A percentile compares a stretch with the other conserved stretches of the same genome.
Evolutionary conservation across 768 basidiomycete genomes (phyloP).

Genomic region (Auricularia heimuer): DNA sequence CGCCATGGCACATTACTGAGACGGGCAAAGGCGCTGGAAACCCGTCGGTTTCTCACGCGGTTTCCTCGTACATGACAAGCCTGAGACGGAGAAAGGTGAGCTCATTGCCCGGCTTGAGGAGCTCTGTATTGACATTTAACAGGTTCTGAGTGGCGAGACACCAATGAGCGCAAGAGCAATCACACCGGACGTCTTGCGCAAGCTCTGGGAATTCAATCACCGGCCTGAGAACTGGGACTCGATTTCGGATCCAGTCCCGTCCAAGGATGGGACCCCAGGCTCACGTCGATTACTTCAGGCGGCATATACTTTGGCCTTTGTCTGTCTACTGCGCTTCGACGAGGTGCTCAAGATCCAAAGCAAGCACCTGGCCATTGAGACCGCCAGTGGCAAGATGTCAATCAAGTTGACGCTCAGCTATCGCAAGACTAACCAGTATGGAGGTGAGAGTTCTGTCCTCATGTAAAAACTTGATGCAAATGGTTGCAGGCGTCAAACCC

Average conservation of each 20-base stretch:
- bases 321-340: conserved; percentile 25
- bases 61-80: conserved; percentile 19
- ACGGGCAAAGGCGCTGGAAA: conserved; percentile 11
- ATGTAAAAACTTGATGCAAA: background rate
- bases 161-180: conserved; percentile 21
- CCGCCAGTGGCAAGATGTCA: background rate
- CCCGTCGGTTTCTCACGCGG: conserved; percentile 15
- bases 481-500: conserved; percentile 21
- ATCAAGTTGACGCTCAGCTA: conserved; percentile 18
- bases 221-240: conserved; percentile 8
- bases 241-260: background rate
- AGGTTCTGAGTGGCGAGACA: conserved; percentile 17
- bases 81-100: conserved; percentile 15
- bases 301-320: conserved; percentile 25
- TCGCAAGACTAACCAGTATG: conserved; percentile 22
- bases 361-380: conserved; percentile 15
- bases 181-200: conserved; percentile 17
- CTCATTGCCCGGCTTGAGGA: background rate
- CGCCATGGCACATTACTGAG: conserved; percentile 8
- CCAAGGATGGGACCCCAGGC: conserved; percentile 6
- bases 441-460: conserved; percentile 13
- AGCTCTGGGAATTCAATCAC: conserved; percentile 21
- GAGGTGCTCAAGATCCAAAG: conserved; percentile 26
- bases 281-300: conserved; percentile 21
- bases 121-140: background rate